phyloP scores from a whole-genome alignment of 73 alveolate genomes.

The Paraurostyla sp. region DNA sequence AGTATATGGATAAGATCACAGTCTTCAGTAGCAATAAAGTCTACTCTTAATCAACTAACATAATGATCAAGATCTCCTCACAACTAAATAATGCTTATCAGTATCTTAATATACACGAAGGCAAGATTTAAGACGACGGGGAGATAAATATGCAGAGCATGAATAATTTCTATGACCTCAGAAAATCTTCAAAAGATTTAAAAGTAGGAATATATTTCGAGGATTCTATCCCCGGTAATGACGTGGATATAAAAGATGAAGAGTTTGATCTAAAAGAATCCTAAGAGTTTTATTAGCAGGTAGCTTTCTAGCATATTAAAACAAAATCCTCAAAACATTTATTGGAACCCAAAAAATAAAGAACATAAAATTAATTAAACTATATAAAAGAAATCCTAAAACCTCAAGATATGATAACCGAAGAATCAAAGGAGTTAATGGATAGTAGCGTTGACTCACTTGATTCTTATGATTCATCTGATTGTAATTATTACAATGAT shows the following conservation, averaged over 20 bases:
- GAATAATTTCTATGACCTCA: not conserved
- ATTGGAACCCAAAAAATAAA: slow-evolving; percentile 23
- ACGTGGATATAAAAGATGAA: not conserved
- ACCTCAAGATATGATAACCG: slow-evolving; percentile 45
- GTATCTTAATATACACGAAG: slow-evolving; percentile 26
- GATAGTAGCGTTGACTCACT: not conserved
- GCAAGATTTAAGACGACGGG: slow-evolving; percentile 11
- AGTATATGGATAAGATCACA: slow-evolving; percentile 26
- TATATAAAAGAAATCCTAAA: not conserved
- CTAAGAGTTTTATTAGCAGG: not conserved
- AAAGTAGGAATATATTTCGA: slow-evolving; percentile 14
- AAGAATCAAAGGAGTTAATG: slow-evolving; percentile 15
- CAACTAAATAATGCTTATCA: not conserved
- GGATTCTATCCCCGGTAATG: not conserved
- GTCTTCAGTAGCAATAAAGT: not conserved
- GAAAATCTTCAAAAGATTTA: slow-evolving; percentile 44
- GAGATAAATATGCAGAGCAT: not conserved
- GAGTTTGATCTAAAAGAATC: not conserved
- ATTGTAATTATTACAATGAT: not conserved
- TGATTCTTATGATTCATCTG: not conserved
- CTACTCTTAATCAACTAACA: slow-evolving; percentile 11
- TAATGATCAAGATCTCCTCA: not conserved
- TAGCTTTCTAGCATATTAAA: not conserved
- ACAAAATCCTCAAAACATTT: slow-evolving; percentile 49
- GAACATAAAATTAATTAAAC: slow-evolving; percentile 1